These are phyloP conservation scores for Cercospora beticola DNA, from an alignment of 2,329 filamentous ascomycete genomes.

Conservation along the genomic window DNA sequence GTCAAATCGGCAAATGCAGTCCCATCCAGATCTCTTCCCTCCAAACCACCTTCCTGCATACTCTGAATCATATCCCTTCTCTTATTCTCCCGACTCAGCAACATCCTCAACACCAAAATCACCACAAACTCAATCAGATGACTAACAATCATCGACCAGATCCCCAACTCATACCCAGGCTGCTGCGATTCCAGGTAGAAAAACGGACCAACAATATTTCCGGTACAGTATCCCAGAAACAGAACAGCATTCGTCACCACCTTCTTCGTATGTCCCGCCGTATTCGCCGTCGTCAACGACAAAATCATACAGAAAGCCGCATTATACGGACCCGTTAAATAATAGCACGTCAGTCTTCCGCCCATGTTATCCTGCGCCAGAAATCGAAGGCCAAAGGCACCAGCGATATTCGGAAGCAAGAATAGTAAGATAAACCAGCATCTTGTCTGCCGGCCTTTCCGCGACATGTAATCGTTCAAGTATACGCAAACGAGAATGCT, in stretches of 20 bases:
- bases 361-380: conserved; percentile 52
- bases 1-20: conserved; percentile 58
- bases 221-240: conserved; percentile 52
- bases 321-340: conserved; percentile 53
- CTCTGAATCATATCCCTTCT: conserved; percentile 52
- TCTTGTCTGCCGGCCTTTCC: conserved; percentile 31
- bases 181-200: conserved; percentile 60
- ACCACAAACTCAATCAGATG: conserved; percentile 54
- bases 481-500: conserved; percentile 52
- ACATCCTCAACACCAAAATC: conserved; percentile 47
- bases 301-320: conserved; percentile 55
- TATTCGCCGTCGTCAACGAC: conserved; percentile 52
- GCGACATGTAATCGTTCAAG: conserved; percentile 45
- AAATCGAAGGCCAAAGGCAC: conserved; percentile 58
- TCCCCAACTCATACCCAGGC: conserved; percentile 52
- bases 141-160: conserved; percentile 58
- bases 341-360: conserved; percentile 59
- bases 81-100: conserved; percentile 52
- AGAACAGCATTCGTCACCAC: conserved; percentile 63
- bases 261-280: conserved; percentile 61
- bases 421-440: conserved; percentile 56
- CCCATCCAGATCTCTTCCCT: conserved; percentile 49
- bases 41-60: conserved; percentile 47
- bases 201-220: conserved; percentile 62
- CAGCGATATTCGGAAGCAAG: conserved; percentile 59